Base-by-base conservation (phyloP, 176 grass and related monocot species). In the Triticum dicoccoides region DNA sequence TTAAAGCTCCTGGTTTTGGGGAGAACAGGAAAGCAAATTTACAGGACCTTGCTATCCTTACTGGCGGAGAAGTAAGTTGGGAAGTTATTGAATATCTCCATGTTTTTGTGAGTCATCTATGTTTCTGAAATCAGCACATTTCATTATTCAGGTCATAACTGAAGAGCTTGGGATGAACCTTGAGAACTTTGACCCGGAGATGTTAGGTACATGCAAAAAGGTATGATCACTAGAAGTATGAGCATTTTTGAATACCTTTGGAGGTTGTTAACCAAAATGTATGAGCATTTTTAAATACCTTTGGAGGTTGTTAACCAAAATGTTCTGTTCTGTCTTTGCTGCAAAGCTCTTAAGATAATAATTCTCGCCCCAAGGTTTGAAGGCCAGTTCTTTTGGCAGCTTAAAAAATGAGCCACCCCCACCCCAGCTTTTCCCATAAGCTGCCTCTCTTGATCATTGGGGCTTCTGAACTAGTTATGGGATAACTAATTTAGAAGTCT, bases 1-100 rank as follows among this genome's bases (percentile, higher is more conserved):
- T 99, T 33, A 99, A 99, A 92, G 97, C 97, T 80, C 97, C 97
- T 91, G 97, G 97, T 73, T 99, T 99, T 85, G 97, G 97, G 2
- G 97, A 99, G 78, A 99, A 99, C 83, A 96, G 97, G 86, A 99
- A 99, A 83, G 79, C 94, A 58, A 93, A 83, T 77, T 87, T 99
- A 80, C 92, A 99, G n/a, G 97, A 99, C 82, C 97, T 99, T 83
- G 97, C 97, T 68, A 70, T 68, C 69, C 92, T 99, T 77, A 99
- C 94, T 13, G 97, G 97, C 5, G 97, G 92, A 56, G 92, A 94
- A 65, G 97, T 99, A 78, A 89, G 90, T 52, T 85, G 44, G 1
- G 38, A 21, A 38, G 4, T 49, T 78, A 18, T 6, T 33, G 6
- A 14, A 4, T 6, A 59, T 33, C n/a, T 14, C 3, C 5, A 18